Base-by-base conservation (phyloP, 1,284 basidiomycete species). In the Austroboletus novae-zelandiae region DNA sequence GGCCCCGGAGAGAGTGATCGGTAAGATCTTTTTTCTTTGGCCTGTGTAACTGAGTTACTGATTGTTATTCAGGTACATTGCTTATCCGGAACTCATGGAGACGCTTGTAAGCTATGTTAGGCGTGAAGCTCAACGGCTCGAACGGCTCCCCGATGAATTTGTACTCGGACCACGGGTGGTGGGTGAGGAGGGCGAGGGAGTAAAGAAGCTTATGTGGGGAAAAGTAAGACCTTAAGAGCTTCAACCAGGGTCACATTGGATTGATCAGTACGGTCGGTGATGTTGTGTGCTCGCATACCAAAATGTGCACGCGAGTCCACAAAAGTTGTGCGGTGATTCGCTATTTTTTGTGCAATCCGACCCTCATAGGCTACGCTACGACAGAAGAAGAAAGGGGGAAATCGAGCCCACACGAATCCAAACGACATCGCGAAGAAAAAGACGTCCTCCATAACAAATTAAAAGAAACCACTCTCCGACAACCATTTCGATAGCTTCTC, bases 71-170 rank as follows among this genome's bases (percentile, higher is more conserved):
- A 82, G 84, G 59, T 89, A 91, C 20, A 72, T 92, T n/a, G 70
- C 77, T 54, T 91, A 94, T 61, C 85, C 91, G 1, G 81, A 86
- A 65, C 77, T 89, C 39, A 86, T 98, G 77, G 80, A 86, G 43
- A 75, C 79, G 37, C 71, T 96, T 17, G 86, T 90, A n/a, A 72
- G 70, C 40, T 97, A 93, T 61, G 72, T 94, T 30, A 75, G 94
- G 49, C 75, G 83, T 55, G 95, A 98, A 73, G 20, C 20, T 5
- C 20, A 23, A 34, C 71, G 94, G 41, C 71, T 98, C 23, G 89
- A 94, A 61, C 64, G 64, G 29, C 65, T 97, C 31, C 74, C 78
- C 23, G 93, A 98, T 62, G 78, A 83, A 47, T 78, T 79, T 47
- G 75, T 97, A 46, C 72, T 89, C 55, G 63, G 65, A 5, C 63